Conservation (phyloP, 768 basidiomycete genomes). For the Hygrocybe punicea region DNA sequence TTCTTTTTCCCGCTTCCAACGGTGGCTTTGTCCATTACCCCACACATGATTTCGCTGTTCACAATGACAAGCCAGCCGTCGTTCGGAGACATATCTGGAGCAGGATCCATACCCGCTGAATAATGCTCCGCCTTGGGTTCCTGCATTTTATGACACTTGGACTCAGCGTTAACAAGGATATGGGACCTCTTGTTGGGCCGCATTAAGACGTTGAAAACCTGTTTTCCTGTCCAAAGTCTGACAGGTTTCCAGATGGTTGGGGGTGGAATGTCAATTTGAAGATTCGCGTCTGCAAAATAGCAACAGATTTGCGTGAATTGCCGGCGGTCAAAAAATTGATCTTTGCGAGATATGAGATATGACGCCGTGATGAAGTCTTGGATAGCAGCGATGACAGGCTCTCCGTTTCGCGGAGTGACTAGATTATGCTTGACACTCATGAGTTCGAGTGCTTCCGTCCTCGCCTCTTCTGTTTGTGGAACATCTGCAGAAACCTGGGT, state of each 20-base stretch:
- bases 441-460: conserved; percentile 93
- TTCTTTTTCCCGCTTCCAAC: conserved; percentile 99
- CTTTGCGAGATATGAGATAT: conserved; percentile 88
- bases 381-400: conserved; percentile 98
- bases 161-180: conserved; percentile 91
- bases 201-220: conserved; percentile 97
- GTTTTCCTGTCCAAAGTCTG: conserved; percentile 96
- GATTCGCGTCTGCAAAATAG: conserved; percentile 85
- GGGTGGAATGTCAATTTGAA: conserved; percentile 93
- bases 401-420: conserved; percentile 96
- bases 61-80: conserved; percentile 97
- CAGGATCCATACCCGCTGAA: conserved; percentile 56
- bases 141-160: conserved; percentile 88
- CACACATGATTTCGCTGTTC: conserved; percentile 99
- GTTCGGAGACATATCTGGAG: conserved; percentile 87
- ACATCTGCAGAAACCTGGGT: conserved; percentile 61
- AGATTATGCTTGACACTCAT: conserved; percentile 98
- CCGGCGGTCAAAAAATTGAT: conserved; percentile 87
- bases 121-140: conserved; percentile 65
- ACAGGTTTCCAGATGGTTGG: conserved; percentile 92
- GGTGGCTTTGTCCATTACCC: conserved; percentile 97
- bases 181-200: conserved; percentile 81
- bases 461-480: conserved; percentile 96
- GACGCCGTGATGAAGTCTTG: conserved; percentile 99
- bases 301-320: conserved; percentile 97